Percentiles rank a stretch among this genome's conserved stretches.
phyloP scores from a whole-genome alignment of 2,329 filamentous ascomycete genomes.

The Phialemonium atrogriseum region DNA sequence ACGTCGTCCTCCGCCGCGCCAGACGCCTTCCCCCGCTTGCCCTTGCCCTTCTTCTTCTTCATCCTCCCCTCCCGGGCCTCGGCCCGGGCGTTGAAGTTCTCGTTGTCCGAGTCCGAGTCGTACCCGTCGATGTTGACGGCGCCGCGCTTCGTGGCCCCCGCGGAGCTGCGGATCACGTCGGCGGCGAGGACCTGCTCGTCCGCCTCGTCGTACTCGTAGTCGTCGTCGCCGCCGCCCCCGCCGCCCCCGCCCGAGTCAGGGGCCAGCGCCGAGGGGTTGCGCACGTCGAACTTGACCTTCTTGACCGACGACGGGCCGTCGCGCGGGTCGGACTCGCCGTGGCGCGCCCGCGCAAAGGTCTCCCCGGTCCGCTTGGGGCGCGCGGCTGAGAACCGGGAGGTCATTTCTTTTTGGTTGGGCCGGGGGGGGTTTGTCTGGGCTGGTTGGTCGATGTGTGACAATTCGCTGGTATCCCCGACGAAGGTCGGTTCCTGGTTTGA shows the following conservation, averaged over 20 bases:
- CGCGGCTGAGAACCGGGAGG: constrained; percentile 51
- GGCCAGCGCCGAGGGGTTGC: constrained; percentile 87
- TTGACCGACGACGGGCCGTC: constrained; percentile 43
- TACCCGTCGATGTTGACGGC: constrained; percentile 96
- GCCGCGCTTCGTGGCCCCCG: constrained; percentile 74
- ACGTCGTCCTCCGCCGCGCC: constrained; percentile 27
- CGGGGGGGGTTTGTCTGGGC: too few species aligned
- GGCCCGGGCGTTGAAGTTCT: constrained; percentile 73
- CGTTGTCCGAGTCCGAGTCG: constrained; percentile 87
- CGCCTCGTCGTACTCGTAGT: constrained; percentile 35
- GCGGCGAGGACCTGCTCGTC: constrained; percentile 69
- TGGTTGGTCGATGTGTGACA: neutral
- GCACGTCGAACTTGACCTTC: constrained; percentile 85
- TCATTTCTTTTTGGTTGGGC: too few species aligned
- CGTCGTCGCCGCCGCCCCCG: too few species aligned
- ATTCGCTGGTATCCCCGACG: neutral
- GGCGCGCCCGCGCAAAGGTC: constrained; percentile 68
- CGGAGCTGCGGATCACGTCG: constrained; percentile 79
- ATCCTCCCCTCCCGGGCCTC: constrained; percentile 40
- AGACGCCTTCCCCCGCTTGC: too few species aligned
- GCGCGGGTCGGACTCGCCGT: constrained; percentile 47
- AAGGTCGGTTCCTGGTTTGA: too few species aligned
- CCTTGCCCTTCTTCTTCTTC: too few species aligned
- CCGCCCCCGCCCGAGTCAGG: constrained; percentile 69
- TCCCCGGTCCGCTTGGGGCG: constrained; percentile 80